Evolutionary conservation across 371 early-diverging fungal species (phyloP).

Genomic region (Haplosporangium sp.): DNA sequence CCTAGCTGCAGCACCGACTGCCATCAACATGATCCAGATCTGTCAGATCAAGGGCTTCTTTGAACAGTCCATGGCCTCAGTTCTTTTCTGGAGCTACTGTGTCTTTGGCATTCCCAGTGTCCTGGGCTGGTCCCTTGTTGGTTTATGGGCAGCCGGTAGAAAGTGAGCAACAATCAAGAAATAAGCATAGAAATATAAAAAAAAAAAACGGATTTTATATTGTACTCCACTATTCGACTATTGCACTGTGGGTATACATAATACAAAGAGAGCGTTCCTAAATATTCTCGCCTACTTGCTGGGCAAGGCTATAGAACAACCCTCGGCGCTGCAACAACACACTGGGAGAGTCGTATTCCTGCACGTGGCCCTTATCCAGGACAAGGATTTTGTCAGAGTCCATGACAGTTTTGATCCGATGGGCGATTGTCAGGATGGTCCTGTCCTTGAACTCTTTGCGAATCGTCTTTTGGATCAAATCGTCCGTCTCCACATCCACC

Average conservation of each 20-base stretch:
- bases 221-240: too few relatives aligned
- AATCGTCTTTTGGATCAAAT: constrained; percentile 90
- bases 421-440: constrained; percentile 81
- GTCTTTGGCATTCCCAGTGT: constrained; percentile 66
- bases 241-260: too few relatives aligned
- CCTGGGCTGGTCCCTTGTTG: constrained; percentile 61
- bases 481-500: constrained; percentile 84
- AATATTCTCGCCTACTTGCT: constrained; percentile 23
- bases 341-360: constrained; percentile 78
- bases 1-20: constrained; percentile 67
- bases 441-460: constrained; percentile 69
- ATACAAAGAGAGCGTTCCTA: too few relatives aligned
- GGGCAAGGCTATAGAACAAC: constrained; percentile 61
- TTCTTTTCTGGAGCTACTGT: constrained; percentile 73
- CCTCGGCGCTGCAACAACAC: constrained; percentile 60
- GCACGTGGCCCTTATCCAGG: constrained; percentile 79
- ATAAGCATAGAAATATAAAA: too few relatives aligned
- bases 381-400: constrained; percentile 91
- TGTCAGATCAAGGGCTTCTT: constrained; percentile 67
- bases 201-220: too few relatives aligned
- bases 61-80: constrained; percentile 69
- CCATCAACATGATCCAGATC: constrained; percentile 69
- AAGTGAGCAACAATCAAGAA: constrained; percentile 6
- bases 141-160: constrained; percentile 54
- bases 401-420: constrained; percentile 82